These are phyloP conservation scores for Marasmius tenuissimus DNA, from an alignment of 1,284 basidiomycete genomes.

Conservation along the genomic window DNA sequence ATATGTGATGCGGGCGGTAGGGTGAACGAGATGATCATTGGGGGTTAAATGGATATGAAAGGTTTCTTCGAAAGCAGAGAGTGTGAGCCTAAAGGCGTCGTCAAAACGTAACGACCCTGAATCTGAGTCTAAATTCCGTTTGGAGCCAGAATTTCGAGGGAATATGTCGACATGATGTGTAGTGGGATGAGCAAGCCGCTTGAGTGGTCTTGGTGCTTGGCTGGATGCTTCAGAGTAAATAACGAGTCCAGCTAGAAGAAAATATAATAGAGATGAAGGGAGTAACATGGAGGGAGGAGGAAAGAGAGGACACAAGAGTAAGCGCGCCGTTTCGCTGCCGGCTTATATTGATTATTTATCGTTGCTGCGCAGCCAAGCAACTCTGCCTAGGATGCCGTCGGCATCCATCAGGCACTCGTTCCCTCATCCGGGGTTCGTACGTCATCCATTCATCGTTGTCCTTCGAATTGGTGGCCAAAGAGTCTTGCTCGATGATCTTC, in stretches of 20 bases:
- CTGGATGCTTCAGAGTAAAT: constrained; percentile 43
- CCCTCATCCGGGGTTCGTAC: too few relatives aligned
- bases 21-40: constrained; percentile 76
- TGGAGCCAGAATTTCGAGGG: constrained; percentile 39
- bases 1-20: constrained; percentile 69
- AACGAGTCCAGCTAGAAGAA: not conserved
- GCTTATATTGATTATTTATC: too few relatives aligned
- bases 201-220: constrained; percentile 52
- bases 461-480: too few relatives aligned
- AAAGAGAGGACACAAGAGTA: too few relatives aligned
- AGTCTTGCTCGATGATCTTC: too few relatives aligned
- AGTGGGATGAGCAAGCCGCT: constrained; percentile 56
- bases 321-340: too few relatives aligned
- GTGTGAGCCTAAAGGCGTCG: constrained; percentile 64
- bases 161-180: constrained; percentile 66
- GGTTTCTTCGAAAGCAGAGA: constrained; percentile 64
- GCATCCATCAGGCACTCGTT: too few relatives aligned
- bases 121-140: not conserved
- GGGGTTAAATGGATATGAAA: constrained; percentile 72
- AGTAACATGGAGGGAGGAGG: too few relatives aligned
- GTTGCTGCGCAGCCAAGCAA: too few relatives aligned
- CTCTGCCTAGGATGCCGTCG: too few relatives aligned
- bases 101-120: constrained; percentile 45
- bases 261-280: not conserved
- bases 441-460: too few relatives aligned